phyloP scores from a whole-genome alignment of 139 green algal genomes.

The Coelastrella sp. region DNA sequence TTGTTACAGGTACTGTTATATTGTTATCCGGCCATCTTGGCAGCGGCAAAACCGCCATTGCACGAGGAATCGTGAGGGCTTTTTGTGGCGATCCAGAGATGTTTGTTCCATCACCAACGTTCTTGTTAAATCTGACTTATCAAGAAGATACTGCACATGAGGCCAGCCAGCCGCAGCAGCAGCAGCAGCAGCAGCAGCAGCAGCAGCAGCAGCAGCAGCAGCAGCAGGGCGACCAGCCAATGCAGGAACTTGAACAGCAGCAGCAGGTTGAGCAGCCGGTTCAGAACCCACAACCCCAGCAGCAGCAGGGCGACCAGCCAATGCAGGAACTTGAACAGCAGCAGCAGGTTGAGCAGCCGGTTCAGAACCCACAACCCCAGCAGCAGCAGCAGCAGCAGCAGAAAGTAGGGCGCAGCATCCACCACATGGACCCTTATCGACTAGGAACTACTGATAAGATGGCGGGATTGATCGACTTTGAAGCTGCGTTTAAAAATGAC shows the following conservation, averaged over 20 bases:
- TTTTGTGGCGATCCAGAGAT: slow-evolving; percentile 49
- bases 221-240: not conserved
- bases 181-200: not conserved
- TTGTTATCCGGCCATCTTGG: slow-evolving; percentile 62
- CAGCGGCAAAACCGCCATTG: slow-evolving; percentile 61
- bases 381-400: slow-evolving; percentile 18
- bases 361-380: slow-evolving; percentile 8
- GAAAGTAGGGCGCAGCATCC: slow-evolving; percentile 23
- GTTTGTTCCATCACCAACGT: slow-evolving; percentile 66
- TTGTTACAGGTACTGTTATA: slow-evolving; percentile 48
- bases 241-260: slow-evolving; percentile 4
- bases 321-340: not conserved
- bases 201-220: slow-evolving; percentile 42
- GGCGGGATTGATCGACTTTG: slow-evolving; percentile 64
- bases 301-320: not conserved
- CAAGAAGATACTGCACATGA: slow-evolving; percentile 52
- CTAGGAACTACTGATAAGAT: slow-evolving; percentile 62
- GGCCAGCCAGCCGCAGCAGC: slow-evolving; percentile 16
- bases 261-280: not conserved
- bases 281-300: slow-evolving; percentile 6
- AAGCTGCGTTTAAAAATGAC: slow-evolving; percentile 51
- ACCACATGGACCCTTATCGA: slow-evolving; percentile 72
- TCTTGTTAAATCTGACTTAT: slow-evolving; percentile 66
- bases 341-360: not conserved
- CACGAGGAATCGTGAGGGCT: slow-evolving; percentile 59